Percentiles rank a stretch among this genome's conserved stretches.
Evolutionary conservation across 192 early-diverging fungal genomes (phyloP).

Genomic region (Tieghemiomyces parasiticus): DNA sequence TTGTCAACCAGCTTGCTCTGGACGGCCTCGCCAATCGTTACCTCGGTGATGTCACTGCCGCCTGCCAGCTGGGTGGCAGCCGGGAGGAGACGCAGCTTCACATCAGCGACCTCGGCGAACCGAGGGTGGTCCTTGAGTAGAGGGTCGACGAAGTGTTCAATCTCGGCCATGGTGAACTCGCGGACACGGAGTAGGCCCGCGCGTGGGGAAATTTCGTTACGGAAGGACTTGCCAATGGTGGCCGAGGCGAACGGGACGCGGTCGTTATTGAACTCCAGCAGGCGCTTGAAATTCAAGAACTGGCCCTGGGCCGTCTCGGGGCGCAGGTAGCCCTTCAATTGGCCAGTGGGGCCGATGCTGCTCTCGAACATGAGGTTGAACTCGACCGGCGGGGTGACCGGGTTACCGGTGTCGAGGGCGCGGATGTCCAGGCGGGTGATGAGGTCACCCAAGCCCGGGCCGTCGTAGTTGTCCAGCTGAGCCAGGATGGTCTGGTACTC

Average conservation of each 20-base stretch:
- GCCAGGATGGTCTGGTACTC: slow-evolving; percentile 83
- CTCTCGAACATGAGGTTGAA: slow-evolving; percentile 99
- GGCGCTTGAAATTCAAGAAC: slow-evolving; percentile 93
- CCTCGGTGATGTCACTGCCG: slow-evolving; percentile 44
- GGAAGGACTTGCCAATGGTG: slow-evolving; percentile 92
- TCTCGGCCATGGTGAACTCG: slow-evolving; percentile 98
- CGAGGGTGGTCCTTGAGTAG: slow-evolving; percentile 79
- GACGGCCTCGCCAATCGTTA: slow-evolving; percentile 88
- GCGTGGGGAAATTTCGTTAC: slow-evolving; percentile 97
- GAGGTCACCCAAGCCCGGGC: slow-evolving; percentile 68
- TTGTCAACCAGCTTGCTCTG: slow-evolving; percentile 78
- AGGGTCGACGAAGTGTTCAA: slow-evolving; percentile 99
- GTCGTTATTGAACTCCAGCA: slow-evolving; percentile 96
- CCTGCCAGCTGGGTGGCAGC: slow-evolving; percentile 62
- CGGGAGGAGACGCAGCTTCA: slow-evolving; percentile 64
- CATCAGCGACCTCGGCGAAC: slow-evolving; percentile 71
- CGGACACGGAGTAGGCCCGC: slow-evolving; percentile 88
- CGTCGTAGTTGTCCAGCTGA: slow-evolving; percentile 92
- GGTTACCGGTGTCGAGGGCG: slow-evolving; percentile 83
- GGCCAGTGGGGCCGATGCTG: slow-evolving; percentile 94
- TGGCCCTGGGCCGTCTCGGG: slow-evolving; percentile 99
- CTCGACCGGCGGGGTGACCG: slow-evolving; percentile 70
- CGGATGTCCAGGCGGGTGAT: slow-evolving; percentile 74
- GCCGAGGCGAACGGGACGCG: slow-evolving; percentile 99
- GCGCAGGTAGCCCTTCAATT: slow-evolving; percentile 84